Evolutionary conservation across 805 yeast genomes (phyloP).

Genomic region (Saturnispora diversa): DNA sequence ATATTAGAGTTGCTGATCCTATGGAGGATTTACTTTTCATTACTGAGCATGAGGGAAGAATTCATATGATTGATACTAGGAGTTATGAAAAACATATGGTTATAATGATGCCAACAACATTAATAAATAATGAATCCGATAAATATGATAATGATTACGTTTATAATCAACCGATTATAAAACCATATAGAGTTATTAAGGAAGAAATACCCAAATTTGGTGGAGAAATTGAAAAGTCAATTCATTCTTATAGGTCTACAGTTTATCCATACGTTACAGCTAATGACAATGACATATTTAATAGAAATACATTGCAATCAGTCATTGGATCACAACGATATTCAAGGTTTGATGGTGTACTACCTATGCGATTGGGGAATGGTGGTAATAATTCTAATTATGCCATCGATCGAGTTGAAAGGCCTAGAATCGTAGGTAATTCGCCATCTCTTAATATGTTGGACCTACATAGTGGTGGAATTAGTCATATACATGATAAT

Average conservation of each 20-base stretch:
- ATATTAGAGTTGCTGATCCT: conserved; percentile 49
- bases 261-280: conserved; percentile 2
- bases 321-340: neutral
- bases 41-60: conserved; percentile 79
- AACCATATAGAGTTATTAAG: conserved; percentile 26
- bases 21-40: conserved; percentile 69
- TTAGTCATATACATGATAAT: no score
- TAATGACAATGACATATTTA: neutral
- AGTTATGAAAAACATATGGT: conserved; percentile 70
- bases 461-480: neutral
- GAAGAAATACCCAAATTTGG: conserved; percentile 12
- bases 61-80: conserved; percentile 77
- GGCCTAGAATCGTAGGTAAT: neutral
- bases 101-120: conserved; percentile 47
- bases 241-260: conserved; percentile 2
- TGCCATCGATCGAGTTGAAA: neutral
- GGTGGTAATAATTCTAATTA: no score
- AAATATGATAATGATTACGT: neutral
- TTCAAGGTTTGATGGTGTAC: neutral
- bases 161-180: conserved; percentile 25
- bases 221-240: conserved; percentile 13
- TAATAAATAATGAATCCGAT: conserved; percentile 3
- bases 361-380: no score
- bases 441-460: neutral
- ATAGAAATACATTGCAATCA: neutral